Evolutionary conservation across 1,284 basidiomycete genomes (phyloP), one percentile per base, ranked within the genome.

Genomic region (Trichosporon inkin): DNA sequence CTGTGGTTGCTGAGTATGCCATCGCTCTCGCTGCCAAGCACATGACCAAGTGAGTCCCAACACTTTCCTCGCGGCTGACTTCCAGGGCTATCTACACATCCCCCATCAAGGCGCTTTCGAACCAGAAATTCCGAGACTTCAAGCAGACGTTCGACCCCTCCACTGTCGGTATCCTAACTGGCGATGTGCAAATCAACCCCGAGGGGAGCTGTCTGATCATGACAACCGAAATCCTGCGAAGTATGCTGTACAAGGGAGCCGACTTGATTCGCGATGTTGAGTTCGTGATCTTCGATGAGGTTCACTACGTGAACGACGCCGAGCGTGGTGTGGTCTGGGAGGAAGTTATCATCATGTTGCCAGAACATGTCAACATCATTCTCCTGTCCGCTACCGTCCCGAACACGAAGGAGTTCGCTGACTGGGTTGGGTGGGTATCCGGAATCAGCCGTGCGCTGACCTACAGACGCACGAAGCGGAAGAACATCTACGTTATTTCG

Each of bases 261-360:
- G 96, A 99, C 78, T 82, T 99, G 34, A 99, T 99, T 69, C 86
- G 96, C 49, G 96, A 99, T 76, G 94, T 99, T 49, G 96, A 99
- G 75, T 99, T 98, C 74, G 96, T 99, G 24, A 96, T 99, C 65
- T 99, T 99, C 71, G 96, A 99, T 75, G 96, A 99, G 76, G 96
- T 99, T 13, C 96, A 99, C 79, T 99, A 99, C 76, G 94, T 99
- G 60, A 99, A 99, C 75, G 96, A 99, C 76, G 90, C 92, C 16
- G 96, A 99, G 86, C 84, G 96, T 72, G 96, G 96, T 55, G 96
- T 99, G 10, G 96, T 99, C 14, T 99, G 96, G 64, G 96, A 99
- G 78, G 96, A 99, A 79, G 96, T 99, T 35, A 99, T 99, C 67
- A 99, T 99, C 77, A 95, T 97, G 92, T 80, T 97, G 11, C 93